A percentile compares a stretch with the other conserved stretches of the same genome.
These are phyloP conservation scores for Deinandra increscens DNA, from an alignment of 129 eudicot species.

Conservation along the genomic window DNA sequence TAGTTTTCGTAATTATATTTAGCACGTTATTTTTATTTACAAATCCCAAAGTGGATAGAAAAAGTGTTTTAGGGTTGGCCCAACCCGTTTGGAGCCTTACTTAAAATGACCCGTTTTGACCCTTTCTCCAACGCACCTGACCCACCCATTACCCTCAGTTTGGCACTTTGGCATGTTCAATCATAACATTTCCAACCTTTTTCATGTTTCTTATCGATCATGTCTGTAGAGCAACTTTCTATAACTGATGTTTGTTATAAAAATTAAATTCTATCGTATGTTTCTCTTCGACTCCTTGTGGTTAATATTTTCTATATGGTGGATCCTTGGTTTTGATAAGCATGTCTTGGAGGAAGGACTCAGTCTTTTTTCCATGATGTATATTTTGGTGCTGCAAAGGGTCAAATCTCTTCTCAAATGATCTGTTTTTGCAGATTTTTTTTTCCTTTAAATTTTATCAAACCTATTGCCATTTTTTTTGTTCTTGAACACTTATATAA, in stretches of 20 bases:
- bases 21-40: not conserved
- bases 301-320: not conserved
- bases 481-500: not conserved
- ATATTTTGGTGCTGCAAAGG: not conserved
- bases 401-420: not conserved
- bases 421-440: not conserved
- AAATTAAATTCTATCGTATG: not conserved
- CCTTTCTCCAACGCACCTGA: not conserved
- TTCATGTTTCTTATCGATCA: not conserved
- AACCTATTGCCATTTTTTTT: not conserved
- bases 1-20: not conserved
- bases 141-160: not conserved
- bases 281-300: not conserved
- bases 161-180: not conserved
- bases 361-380: not conserved
- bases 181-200: not conserved
- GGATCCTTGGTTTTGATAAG: not conserved
- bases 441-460: not conserved
- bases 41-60: not conserved
- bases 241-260: not conserved
- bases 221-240: not conserved
- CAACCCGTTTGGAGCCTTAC: not conserved
- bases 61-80: not conserved
- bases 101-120: not conserved
- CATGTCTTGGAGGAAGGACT: not conserved